Percentiles rank a stretch among this genome's conserved stretches.
These are phyloP conservation scores for Phytophthora lateralis DNA, from an alignment of 352 stramenopile species.

Conservation along the genomic window DNA sequence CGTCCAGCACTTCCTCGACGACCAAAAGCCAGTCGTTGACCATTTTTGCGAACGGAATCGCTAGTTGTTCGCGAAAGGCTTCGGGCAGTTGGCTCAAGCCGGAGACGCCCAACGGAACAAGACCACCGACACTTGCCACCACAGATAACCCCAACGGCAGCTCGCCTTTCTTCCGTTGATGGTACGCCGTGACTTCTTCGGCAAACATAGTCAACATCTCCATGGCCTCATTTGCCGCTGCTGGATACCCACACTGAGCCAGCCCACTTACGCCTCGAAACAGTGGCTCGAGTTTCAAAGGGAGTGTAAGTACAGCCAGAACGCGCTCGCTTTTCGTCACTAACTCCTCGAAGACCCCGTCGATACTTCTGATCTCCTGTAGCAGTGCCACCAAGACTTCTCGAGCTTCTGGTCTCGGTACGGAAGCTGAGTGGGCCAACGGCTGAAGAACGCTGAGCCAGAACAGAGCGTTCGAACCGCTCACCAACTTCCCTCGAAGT, in stretches of 20 bases:
- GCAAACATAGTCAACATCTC: constrained; percentile 21
- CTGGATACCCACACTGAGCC: constrained; percentile 12
- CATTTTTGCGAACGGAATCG: constrained; percentile 13
- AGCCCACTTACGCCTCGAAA: constrained; percentile 32
- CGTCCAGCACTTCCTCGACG: constrained; percentile 23
- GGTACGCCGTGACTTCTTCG: constrained; percentile 12
- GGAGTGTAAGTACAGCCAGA: constrained; percentile 30
- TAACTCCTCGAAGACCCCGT: constrained; percentile 27
- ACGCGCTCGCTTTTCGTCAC: constrained; percentile 12
- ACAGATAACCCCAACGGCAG: constrained; percentile 19
- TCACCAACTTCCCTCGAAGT: constrained; percentile 21
- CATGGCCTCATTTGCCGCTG: constrained; percentile 24
- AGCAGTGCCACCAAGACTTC: constrained; percentile 24
- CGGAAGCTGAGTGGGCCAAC: constrained; percentile 3
- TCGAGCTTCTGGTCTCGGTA: constrained; percentile 21
- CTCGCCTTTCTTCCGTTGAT: constrained; percentile 1
- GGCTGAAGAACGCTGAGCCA: constrained; percentile 34
- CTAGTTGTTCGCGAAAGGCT: constrained; percentile 14
- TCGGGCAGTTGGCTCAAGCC: constrained; percentile 11
- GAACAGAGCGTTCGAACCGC: constrained; percentile 28
- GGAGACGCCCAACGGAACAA: constrained; percentile 10
- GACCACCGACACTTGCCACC: constrained; percentile 19
- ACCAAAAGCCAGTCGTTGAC: constrained; percentile 13
- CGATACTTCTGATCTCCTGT: constrained; percentile 28
- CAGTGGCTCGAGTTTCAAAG: constrained; percentile 34